Evolutionary conservation across 148 eudicot genomes (phyloP).

Genomic region (Polygonum aviculare): DNA sequence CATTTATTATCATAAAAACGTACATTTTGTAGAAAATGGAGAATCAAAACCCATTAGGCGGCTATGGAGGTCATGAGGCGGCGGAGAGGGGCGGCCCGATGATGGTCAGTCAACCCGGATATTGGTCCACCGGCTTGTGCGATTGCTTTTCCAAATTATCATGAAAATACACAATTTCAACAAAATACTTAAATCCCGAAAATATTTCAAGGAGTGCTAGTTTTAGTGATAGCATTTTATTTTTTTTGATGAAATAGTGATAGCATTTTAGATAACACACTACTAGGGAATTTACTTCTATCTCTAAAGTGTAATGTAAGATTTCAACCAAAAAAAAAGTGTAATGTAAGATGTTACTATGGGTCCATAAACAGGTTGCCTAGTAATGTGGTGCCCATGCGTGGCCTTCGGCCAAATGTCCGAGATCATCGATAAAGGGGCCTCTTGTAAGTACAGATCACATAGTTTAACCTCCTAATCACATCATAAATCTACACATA

Average conservation of each 20-base stretch:
- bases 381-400: slow-evolving; percentile 15
- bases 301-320: neutral
- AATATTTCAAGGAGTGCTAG: too few relatives aligned
- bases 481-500: too few relatives aligned
- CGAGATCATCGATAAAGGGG: slow-evolving; percentile 24
- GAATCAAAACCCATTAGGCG: neutral
- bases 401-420: slow-evolving; percentile 13
- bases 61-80: neutral
- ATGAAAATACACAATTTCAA: too few relatives aligned
- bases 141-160: neutral
- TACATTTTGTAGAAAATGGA: neutral
- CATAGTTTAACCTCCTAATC: neutral
- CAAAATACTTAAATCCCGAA: too few relatives aligned
- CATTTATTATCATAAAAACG: too few relatives aligned
- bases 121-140: slow-evolving; percentile 4
- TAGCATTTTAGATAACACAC: too few relatives aligned
- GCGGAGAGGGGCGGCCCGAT: neutral
- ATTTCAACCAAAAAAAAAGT: too few relatives aligned
- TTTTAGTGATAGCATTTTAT: too few relatives aligned
- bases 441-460: slow-evolving; percentile 24
- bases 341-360: neutral
- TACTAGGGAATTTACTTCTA: too few relatives aligned
- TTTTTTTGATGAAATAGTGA: too few relatives aligned
- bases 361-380: slow-evolving; percentile 3
- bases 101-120: neutral